These are phyloP conservation scores for Paraconiothyrium sp. DNA, from an alignment of 2,329 filamentous ascomycete genomes.

Conservation along the genomic window DNA sequence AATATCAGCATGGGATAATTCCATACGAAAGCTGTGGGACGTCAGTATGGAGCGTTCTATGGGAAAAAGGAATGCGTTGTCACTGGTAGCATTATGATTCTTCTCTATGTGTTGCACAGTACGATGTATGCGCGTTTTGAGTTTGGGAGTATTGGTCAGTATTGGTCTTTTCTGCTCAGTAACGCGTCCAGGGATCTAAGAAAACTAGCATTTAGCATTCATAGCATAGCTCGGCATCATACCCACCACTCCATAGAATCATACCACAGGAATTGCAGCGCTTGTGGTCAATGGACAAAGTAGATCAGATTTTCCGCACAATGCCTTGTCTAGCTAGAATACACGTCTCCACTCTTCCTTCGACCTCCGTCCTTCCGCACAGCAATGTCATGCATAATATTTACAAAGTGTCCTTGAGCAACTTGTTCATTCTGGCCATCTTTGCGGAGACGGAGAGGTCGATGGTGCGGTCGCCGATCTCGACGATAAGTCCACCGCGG, in stretches of 20 bases:
- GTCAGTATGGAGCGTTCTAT: background rate
- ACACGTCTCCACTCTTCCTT: constrained; percentile 39
- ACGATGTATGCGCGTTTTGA: background rate
- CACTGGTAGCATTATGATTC: background rate
- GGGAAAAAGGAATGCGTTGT: background rate
- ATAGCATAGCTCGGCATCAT: background rate
- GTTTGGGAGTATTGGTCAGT: background rate
- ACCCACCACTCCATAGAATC: background rate
- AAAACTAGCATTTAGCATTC: background rate
- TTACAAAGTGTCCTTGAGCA: constrained; percentile 96
- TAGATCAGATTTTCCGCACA: constrained; percentile 35
- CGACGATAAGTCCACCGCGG: constrained; percentile 90
- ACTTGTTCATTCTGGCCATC: constrained; percentile 99
- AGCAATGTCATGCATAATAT: constrained; percentile 52
- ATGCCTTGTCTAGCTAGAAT: constrained; percentile 44
- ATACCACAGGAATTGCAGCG: background rate
- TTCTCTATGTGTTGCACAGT: background rate
- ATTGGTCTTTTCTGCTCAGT: background rate
- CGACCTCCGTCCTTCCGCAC: constrained; percentile 5
- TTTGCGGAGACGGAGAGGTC: constrained; percentile 95
- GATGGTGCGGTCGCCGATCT: constrained; percentile 97
- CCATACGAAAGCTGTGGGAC: background rate
- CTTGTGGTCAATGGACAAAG: constrained; percentile 17
- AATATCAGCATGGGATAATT: background rate
- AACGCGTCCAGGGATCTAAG: background rate